Evolutionary conservation across 1,139 yeast species (phyloP).

Genomic region (Debaryomyces sp.): DNA sequence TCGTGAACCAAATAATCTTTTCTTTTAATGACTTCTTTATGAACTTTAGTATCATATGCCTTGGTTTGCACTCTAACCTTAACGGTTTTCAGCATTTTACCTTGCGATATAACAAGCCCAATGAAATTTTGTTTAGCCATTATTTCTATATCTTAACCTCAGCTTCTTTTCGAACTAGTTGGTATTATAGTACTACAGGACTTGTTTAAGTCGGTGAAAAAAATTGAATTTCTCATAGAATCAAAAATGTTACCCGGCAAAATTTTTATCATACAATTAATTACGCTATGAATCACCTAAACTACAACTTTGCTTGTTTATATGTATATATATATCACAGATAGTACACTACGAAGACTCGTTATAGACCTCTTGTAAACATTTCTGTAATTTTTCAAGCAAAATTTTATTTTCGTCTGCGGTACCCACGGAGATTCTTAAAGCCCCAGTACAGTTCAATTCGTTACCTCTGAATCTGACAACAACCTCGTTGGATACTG

Average conservation of each 20-base stretch:
- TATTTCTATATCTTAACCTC: neutral
- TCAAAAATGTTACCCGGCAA: conserved; percentile 4
- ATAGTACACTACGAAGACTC: neutral
- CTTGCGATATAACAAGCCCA: conserved; percentile 93
- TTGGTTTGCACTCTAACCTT: conserved; percentile 85
- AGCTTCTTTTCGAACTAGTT: neutral
- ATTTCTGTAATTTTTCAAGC: conserved; percentile 48
- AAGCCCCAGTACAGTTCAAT: conserved; percentile 82
- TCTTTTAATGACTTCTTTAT: conserved; percentile 75
- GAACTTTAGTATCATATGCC: conserved; percentile 67
- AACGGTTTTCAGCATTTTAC: conserved; percentile 93
- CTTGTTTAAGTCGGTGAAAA: conserved; percentile 3
- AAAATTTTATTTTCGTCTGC: conserved; percentile 65
- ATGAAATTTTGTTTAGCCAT: conserved; percentile 92
- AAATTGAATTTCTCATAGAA: conserved; percentile 2
- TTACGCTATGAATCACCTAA: neutral
- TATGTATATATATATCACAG: neutral
- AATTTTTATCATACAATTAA: neutral
- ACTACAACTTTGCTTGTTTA: neutral
- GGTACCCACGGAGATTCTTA: conserved; percentile 88
- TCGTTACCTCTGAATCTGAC: conserved; percentile 91
- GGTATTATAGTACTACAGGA: neutral
- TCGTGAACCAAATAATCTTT: conserved; percentile 92
- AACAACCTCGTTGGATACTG: conserved; percentile 74
- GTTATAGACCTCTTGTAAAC: conserved; percentile 16